These are phyloP conservation scores for Coriaria nepalensis DNA, from an alignment of 306 rosid genomes.

Conservation along the genomic window DNA sequence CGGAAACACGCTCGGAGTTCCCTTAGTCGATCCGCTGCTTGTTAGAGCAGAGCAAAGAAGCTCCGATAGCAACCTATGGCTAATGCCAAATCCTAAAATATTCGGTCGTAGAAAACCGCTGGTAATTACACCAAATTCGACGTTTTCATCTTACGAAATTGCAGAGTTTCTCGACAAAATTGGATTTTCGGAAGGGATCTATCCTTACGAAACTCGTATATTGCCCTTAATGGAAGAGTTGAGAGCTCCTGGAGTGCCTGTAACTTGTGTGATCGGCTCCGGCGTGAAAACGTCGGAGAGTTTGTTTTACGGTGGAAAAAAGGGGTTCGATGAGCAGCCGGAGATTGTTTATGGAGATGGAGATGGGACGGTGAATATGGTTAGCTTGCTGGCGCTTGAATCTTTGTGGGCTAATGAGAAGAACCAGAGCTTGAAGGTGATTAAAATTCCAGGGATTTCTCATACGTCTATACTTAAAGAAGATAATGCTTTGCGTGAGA, in stretches of 20 bases:
- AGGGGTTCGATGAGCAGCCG: constrained; percentile 56
- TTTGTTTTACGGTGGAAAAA: constrained; percentile 27
- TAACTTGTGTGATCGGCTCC: constrained; percentile 58
- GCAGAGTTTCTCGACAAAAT: constrained; percentile 50
- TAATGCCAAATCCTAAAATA: constrained; percentile 58
- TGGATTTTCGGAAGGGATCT: constrained; percentile 48
- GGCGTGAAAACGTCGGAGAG: constrained; percentile 53
- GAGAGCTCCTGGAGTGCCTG: constrained; percentile 44
- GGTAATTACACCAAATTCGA: constrained; percentile 32
- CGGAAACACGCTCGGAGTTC: constrained; percentile 64
- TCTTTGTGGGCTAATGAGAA: constrained; percentile 33
- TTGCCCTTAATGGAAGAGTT: constrained; percentile 31
- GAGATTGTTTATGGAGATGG: constrained; percentile 61
- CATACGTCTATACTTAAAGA: constrained; percentile 47
- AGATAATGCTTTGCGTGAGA: constrained; percentile 33
- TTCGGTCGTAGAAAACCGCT: constrained; percentile 28
- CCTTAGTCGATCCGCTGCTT: constrained; percentile 56
- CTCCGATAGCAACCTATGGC: constrained; percentile 79
- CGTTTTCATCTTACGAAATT: constrained; percentile 43
- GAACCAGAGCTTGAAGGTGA: constrained; percentile 38
- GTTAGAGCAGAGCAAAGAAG: constrained; percentile 74
- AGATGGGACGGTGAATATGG: constrained; percentile 80
- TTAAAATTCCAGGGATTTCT: constrained; percentile 40
- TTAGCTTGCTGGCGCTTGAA: constrained; percentile 56
- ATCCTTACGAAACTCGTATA: constrained; percentile 47